phyloP scores from a whole-genome alignment of 192 early-diverging fungal genomes.

The Phycomyces nitens region DNA sequence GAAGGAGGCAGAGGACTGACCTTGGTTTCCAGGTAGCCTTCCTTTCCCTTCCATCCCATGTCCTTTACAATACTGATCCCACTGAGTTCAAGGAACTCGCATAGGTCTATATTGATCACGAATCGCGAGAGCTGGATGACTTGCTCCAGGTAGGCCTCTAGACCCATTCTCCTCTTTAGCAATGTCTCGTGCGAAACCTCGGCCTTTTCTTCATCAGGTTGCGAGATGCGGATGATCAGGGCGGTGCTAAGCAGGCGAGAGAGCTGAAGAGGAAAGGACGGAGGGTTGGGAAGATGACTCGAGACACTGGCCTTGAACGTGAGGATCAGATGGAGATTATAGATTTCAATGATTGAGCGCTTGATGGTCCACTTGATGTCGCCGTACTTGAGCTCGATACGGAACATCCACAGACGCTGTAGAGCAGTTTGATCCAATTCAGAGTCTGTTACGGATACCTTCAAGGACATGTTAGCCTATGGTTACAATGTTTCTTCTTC shows the following conservation, averaged over 20 bases:
- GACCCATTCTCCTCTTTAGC: conserved; percentile 48
- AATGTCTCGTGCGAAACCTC: conserved; percentile 35
- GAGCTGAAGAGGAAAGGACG: conserved; percentile 26
- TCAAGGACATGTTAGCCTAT: neutral
- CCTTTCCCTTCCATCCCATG: conserved; percentile 81
- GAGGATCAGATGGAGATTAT: conserved; percentile 59
- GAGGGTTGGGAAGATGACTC: conserved; percentile 37
- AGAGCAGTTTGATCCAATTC: conserved; percentile 21
- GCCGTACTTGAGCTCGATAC: conserved; percentile 73
- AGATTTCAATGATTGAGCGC: conserved; percentile 61
- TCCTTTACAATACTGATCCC: conserved; percentile 69
- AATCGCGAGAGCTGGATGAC: conserved; percentile 55
- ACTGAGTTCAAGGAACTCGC: conserved; percentile 70
- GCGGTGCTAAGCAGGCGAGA: conserved; percentile 19
- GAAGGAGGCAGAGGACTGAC: conserved; percentile 47
- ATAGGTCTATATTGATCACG: conserved; percentile 58
- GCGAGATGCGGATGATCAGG: conserved; percentile 16
- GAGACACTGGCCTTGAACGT: conserved; percentile 37
- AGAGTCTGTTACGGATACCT: conserved; percentile 51
- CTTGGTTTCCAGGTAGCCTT: conserved; percentile 62
- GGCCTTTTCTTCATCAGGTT: conserved; percentile 22
- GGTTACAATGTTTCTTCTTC: too few species aligned
- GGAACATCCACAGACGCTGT: conserved; percentile 53
- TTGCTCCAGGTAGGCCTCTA: conserved; percentile 60
- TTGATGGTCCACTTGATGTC: conserved; percentile 73